A percentile compares a stretch with the other conserved stretches of the same genome.
phyloP scores from a whole-genome alignment of 2,329 filamentous ascomycete genomes.

The Fusarium ramigenum region DNA sequence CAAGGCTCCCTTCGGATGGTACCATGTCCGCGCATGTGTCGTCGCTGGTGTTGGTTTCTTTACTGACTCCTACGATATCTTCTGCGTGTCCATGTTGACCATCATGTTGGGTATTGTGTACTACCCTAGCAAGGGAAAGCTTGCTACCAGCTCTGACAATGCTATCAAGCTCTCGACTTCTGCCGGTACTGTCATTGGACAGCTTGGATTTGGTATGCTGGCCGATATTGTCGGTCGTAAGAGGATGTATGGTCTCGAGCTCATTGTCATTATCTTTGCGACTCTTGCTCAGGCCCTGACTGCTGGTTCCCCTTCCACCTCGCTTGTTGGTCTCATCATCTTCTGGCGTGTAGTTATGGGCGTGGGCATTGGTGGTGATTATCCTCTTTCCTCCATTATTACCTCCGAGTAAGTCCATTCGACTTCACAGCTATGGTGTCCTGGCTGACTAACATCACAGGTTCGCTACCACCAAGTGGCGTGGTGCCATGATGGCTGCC shows the following conservation, averaged over 20 bases:
- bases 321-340: slow-evolving; percentile 73
- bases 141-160: slow-evolving; percentile 75
- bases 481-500: slow-evolving; percentile 86
- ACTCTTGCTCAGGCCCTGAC: slow-evolving; percentile 77
- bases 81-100: slow-evolving; percentile 77
- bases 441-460: slow-evolving; percentile 29
- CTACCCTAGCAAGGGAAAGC: slow-evolving; percentile 66
- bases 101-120: slow-evolving; percentile 84
- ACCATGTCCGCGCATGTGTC: slow-evolving; percentile 79
- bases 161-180: slow-evolving; percentile 89
- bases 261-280: slow-evolving; percentile 82
- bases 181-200: slow-evolving; percentile 83
- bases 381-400: slow-evolving; percentile 83
- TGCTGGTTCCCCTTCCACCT: slow-evolving; percentile 69
- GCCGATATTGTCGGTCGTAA: slow-evolving; percentile 83
- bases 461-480: slow-evolving; percentile 83
- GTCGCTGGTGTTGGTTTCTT: slow-evolving; percentile 90
- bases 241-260: slow-evolving; percentile 76
- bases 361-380: slow-evolving; percentile 64
- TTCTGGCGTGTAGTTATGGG: slow-evolving; percentile 84
- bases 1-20: slow-evolving; percentile 84
- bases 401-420: slow-evolving; percentile 72
- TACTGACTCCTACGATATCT: slow-evolving; percentile 87
- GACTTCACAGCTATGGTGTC: rapidly evolving
- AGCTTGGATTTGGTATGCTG: slow-evolving; percentile 79